These are phyloP conservation scores for Carex littledalei DNA, from an alignment of 176 grass and related monocot species.

Conservation along the genomic window DNA sequence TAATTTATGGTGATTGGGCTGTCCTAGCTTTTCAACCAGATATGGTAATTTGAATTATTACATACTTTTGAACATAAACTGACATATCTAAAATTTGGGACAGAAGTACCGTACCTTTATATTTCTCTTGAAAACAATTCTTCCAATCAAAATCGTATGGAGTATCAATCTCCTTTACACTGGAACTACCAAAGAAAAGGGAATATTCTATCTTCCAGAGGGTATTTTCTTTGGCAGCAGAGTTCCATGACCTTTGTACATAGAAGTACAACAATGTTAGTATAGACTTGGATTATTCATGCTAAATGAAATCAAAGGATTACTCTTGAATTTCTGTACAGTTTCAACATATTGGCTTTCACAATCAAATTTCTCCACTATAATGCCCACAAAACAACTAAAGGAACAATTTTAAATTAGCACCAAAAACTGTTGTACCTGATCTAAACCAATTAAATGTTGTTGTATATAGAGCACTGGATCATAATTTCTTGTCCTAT, in stretches of 20 bases:
- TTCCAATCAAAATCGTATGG: constrained; percentile 41
- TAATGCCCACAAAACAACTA: not conserved
- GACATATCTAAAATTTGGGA: not conserved
- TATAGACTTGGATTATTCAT: not conserved
- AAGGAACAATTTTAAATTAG: not conserved
- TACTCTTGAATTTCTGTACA: constrained; percentile 4
- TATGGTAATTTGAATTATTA: not conserved
- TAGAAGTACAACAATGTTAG: constrained; percentile 7
- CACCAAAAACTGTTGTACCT: not conserved
- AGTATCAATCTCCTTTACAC: constrained; percentile 3
- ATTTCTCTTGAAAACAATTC: constrained; percentile 41
- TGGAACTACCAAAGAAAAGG: constrained; percentile 38
- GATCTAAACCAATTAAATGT: not conserved
- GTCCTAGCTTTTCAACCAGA: not conserved
- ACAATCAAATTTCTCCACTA: not conserved
- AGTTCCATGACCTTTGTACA: constrained; percentile 78
- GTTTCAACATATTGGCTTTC: constrained; percentile 9
- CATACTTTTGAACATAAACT: not conserved
- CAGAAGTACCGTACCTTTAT: constrained; percentile 29
- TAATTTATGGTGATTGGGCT: not conserved
- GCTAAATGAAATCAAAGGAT: constrained; percentile 16
- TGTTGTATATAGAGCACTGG: not conserved
- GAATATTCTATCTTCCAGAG: constrained; percentile 65
- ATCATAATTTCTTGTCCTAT: not conserved
- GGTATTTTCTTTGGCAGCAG: constrained; percentile 55